These are phyloP conservation scores for Verticillium zaregamsianum DNA, from an alignment of 2,329 filamentous ascomycete genomes.

Conservation along the genomic window DNA sequence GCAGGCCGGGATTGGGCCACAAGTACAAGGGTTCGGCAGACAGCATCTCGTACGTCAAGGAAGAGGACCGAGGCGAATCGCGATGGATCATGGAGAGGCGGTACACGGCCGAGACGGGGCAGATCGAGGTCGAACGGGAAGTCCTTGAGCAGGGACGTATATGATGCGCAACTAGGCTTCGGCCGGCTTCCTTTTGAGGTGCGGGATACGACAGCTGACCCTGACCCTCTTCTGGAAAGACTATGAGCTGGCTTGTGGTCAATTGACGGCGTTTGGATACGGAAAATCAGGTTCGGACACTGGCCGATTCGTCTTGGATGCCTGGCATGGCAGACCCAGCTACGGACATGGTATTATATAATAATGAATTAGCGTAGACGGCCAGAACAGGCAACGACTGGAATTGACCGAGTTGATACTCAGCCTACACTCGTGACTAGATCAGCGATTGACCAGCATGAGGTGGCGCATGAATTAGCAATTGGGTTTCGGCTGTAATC, in stretches of 20 bases:
- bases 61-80: conserved; percentile 54
- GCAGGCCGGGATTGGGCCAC: conserved; percentile 36
- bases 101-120: conserved; percentile 60
- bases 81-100: conserved; percentile 68
- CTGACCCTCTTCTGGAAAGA: neutral
- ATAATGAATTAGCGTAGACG: neutral
- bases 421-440: too few species aligned
- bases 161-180: conserved; percentile 14
- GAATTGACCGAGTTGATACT: neutral
- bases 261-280: neutral
- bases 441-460: too few species aligned
- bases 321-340: neutral
- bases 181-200: neutral
- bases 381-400: neutral
- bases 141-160: conserved; percentile 55
- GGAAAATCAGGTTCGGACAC: neutral
- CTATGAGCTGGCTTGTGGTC: neutral
- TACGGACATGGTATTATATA: neutral
- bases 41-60: conserved; percentile 65
- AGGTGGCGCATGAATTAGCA: neutral
- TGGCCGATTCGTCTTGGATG: neutral
- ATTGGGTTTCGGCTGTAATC: neutral
- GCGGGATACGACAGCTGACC: neutral
- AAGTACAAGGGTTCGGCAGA: conserved; percentile 56
- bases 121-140: conserved; percentile 61